phyloP scores from a whole-genome alignment of 73 alveolate genomes.

The Paramecium biaurelia region DNA sequence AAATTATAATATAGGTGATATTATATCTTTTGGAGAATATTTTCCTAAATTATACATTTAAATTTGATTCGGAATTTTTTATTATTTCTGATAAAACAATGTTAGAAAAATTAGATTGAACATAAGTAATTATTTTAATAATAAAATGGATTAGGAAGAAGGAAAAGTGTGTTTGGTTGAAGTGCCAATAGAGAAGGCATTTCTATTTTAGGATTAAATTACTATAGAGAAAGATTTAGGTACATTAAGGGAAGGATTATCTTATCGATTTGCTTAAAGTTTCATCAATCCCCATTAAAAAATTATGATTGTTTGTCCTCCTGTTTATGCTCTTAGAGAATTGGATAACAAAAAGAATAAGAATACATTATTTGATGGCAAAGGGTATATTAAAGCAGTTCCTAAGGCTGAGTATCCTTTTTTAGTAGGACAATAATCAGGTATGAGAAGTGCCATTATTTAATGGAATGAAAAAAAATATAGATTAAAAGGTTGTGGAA shows the following conservation, averaged over 20 bases:
- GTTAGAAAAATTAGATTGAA: neutral
- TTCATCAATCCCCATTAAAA: neutral
- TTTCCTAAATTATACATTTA: too few relatives aligned
- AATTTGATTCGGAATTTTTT: neutral
- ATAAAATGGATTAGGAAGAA: neutral
- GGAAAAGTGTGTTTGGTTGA: neutral
- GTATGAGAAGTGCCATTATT: slow-evolving; percentile 77
- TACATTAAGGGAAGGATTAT: neutral
- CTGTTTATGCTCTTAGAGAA: neutral
- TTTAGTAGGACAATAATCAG: slow-evolving; percentile 37
- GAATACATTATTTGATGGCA: neutral
- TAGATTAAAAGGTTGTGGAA: slow-evolving; percentile 94
- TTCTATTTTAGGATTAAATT: neutral
- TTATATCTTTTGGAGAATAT: too few relatives aligned
- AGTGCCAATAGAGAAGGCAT: neutral
- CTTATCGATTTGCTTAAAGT: neutral
- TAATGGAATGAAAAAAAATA: slow-evolving; percentile 16
- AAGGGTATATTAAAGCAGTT: neutral
- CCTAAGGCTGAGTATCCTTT: neutral
- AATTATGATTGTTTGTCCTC: neutral
- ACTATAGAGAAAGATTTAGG: neutral
- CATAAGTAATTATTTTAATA: neutral
- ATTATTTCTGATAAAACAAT: neutral
- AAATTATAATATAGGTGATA: too few relatives aligned
- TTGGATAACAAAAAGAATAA: neutral